phyloP scores from a whole-genome alignment of 345 rosid genomes.

The Brassica juncea region DNA sequence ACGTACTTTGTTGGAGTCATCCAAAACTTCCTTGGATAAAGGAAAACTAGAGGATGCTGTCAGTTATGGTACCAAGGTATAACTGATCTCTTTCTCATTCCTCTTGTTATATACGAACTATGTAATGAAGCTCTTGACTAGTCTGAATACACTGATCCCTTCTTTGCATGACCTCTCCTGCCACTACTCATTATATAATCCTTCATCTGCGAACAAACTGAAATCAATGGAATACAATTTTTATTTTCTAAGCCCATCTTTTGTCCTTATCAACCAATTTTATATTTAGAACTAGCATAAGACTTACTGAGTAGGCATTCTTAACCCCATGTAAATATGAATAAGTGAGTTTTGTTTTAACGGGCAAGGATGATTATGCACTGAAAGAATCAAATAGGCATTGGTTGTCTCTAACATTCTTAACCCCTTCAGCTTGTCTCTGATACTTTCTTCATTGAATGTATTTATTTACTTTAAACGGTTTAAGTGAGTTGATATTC shows the following conservation, averaged over 20 bases:
- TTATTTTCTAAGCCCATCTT: background rate
- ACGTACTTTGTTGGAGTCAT: constrained; percentile 83
- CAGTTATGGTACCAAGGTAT: constrained; percentile 85
- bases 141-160: background rate
- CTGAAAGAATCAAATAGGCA: background rate
- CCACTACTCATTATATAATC: background rate
- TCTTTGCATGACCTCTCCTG: constrained; percentile 9
- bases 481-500: constrained; percentile 25
- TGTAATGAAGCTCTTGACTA: background rate
- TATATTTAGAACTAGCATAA: background rate
- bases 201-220: background rate
- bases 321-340: constrained; percentile 7
- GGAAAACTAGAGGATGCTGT: constrained; percentile 98
- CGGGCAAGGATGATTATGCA: background rate
- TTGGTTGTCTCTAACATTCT: no score
- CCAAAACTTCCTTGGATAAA: constrained; percentile 93
- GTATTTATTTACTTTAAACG: background rate
- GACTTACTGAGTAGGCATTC: background rate
- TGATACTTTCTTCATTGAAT: constrained; percentile 2
- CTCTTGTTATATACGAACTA: constrained; percentile 1
- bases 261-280: constrained; percentile 8
- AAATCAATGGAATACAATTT: background rate
- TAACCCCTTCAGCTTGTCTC: constrained; percentile 10
- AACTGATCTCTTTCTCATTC: constrained; percentile 13
- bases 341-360: background rate